Base-by-base conservation (phyloP, 140 eudicot genomes). In the Flaveria floridana region DNA sequence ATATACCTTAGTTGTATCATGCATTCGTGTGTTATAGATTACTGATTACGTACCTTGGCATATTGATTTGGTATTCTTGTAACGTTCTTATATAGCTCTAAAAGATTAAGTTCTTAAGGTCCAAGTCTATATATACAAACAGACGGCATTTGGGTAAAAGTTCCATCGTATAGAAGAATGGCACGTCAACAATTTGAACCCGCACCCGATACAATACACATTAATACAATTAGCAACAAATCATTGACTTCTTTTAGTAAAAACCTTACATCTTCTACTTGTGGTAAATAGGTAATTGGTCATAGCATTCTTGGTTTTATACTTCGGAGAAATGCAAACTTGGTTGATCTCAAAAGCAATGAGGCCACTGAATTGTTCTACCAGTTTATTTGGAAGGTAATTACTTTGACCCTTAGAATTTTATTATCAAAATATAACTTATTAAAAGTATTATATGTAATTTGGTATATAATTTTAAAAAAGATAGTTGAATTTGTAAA, bases 311-410 rank as follows among this genome's bases (percentile, higher is more conserved):
- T 79, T 52, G 83, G 83, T 53, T 73, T 73, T 42, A 56, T 79
- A 53, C 83, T 79, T 57, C 73, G 83, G 83, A 73, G 63, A 57
- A 50, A 55, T 55, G 75, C 83, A 52, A 79, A 73, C 47, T 19
- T 66, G 46, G 68, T 79, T 79, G 78, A 79, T 73, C 79, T 73
- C 26, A 50, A 79, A 28, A 79, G 71, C 70, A 73, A 66, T 16
- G 79, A 66, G 42, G 75, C 79, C 28, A 73, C 47, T 41, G 83
- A 72, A 79, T 65, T 79, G 4, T 79, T 79, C 64, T 79, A 73
- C 73, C 11, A 53, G 25, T 79, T 79, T 30, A 66, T 79, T 65
- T 73, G 79, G 79, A 79, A 73, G 83, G 83, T 79, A 79, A 77
- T n/a, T 14, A 39, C 51, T 56, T 63, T 16, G 14, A 41, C 37